Evolutionary conservation across 2,329 filamentous ascomycete genomes (phyloP).

Genomic region (Talaromyces sp.): DNA sequence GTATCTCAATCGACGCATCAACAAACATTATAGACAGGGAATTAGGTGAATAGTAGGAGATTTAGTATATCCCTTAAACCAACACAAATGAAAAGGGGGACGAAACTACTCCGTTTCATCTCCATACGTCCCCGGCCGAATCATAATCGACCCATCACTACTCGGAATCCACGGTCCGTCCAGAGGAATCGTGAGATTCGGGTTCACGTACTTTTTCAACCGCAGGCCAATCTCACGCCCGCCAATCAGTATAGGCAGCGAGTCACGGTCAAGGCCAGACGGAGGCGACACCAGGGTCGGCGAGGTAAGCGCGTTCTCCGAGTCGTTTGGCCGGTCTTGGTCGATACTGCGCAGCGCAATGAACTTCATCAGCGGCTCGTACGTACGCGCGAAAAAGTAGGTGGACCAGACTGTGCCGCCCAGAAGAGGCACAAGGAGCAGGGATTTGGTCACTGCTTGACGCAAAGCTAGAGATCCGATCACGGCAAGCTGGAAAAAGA

Average conservation of each 20-base stretch:
- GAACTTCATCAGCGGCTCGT: constrained; percentile 83
- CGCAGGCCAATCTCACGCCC: constrained; percentile 35
- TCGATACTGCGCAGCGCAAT: constrained; percentile 86
- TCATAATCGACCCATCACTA: constrained; percentile 11
- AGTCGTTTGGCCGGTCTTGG: constrained; percentile 50
- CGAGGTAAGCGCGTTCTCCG: constrained; percentile 31
- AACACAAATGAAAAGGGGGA: background rate
- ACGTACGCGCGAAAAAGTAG: constrained; percentile 73
- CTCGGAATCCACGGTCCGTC: constrained; percentile 41
- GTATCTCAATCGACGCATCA: background rate
- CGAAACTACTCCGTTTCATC: background rate
- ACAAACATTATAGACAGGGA: background rate
- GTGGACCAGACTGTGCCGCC: constrained; percentile 82
- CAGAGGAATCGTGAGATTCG: constrained; percentile 40
- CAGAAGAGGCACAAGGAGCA: constrained; percentile 70
- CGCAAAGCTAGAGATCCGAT: constrained; percentile 76
- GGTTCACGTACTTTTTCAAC: constrained; percentile 44
- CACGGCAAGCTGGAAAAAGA: constrained; percentile 89
- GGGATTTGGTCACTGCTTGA: constrained; percentile 66
- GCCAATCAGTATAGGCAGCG: constrained; percentile 36
- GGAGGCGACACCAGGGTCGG: constrained; percentile 35
- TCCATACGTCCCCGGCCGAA: constrained; percentile 3
- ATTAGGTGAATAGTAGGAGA: background rate
- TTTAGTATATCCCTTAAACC: background rate
- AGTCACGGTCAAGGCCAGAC: constrained; percentile 39